phyloP scores from a whole-genome alignment of 1,284 basidiomycete genomes.

The Microbotryum lychnidis-dioicae region DNA sequence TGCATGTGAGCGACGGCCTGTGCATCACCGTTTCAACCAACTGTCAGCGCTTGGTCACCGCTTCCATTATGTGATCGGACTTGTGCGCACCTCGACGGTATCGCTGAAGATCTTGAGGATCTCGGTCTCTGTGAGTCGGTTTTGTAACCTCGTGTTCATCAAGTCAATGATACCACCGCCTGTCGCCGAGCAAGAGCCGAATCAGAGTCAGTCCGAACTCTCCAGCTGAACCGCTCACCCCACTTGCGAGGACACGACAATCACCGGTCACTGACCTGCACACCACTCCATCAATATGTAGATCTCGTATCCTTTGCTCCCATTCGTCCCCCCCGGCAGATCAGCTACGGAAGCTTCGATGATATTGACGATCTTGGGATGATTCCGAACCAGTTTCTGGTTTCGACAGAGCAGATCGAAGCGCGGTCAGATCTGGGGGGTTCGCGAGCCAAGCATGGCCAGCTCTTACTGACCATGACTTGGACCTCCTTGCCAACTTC shows the following conservation, averaged over 20 bases:
- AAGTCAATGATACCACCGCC: constrained; percentile 98
- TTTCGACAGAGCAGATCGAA: background rate
- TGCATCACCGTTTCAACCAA: no score
- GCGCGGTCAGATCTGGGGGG: background rate
- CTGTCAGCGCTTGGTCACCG: no score
- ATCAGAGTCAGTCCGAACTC: no score
- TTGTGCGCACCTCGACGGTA: constrained; percentile 59
- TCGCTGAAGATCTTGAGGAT: constrained; percentile 84
- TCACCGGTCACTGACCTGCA: constrained; percentile 44
- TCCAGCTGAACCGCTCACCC: no score
- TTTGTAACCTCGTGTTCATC: constrained; percentile 91
- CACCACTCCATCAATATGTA: constrained; percentile 99
- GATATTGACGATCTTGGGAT: constrained; percentile 86
- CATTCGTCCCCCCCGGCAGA: constrained; percentile 47
- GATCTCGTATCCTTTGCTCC: constrained; percentile 75
- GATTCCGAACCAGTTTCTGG: constrained; percentile 65
- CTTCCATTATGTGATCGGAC: background rate
- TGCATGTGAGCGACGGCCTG: constrained; percentile 88
- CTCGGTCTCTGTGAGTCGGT: constrained; percentile 86
- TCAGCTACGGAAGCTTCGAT: constrained; percentile 85
- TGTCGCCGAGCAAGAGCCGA: no score
- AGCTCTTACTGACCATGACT: constrained; percentile 71
- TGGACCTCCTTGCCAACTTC: constrained; percentile 97
- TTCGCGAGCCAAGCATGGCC: background rate
- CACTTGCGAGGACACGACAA: background rate